A percentile compares a stretch with the other conserved stretches of the same genome.
phyloP scores from a whole-genome alignment of 257 asterid species.

The Handroanthus guayacan region DNA sequence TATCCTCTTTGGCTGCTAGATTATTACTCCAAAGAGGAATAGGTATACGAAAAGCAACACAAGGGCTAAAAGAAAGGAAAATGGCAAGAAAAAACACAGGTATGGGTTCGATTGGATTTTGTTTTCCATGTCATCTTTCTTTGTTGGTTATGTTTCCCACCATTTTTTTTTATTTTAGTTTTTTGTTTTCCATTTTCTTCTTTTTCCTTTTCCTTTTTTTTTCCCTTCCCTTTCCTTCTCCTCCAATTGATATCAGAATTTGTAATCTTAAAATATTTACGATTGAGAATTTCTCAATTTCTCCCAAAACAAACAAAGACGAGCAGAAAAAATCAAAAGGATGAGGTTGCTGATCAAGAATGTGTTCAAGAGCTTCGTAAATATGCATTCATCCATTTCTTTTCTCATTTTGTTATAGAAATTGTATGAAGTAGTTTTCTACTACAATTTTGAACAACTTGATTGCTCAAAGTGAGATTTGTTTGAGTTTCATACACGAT shows the following conservation, averaged over 20 bases:
- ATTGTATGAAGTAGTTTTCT: slow-evolving; percentile 21
- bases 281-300: slow-evolving; percentile 30
- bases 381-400: slow-evolving; percentile 42
- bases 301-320: slow-evolving; percentile 28
- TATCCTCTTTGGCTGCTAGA: slow-evolving; percentile 17
- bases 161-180: slow-evolving; percentile 20
- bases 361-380: slow-evolving; percentile 41
- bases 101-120: slow-evolving; percentile 30
- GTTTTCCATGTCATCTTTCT: slow-evolving; percentile 19
- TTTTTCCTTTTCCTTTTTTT: slow-evolving; percentile 27
- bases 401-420: slow-evolving; percentile 31
- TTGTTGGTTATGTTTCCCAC: slow-evolving; percentile 19
- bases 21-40: slow-evolving; percentile 7
- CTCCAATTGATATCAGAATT: slow-evolving; percentile 29
- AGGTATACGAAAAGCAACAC: not conserved
- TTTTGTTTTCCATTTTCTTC: not conserved
- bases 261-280: slow-evolving; percentile 32
- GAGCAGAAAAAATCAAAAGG: slow-evolving; percentile 31
- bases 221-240: slow-evolving; percentile 11
- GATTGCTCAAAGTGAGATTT: slow-evolving; percentile 1
- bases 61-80: slow-evolving; percentile 30
- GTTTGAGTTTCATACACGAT: not conserved
- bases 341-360: slow-evolving; percentile 35
- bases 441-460: slow-evolving; percentile 24
- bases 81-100: slow-evolving; percentile 32